Base-by-base conservation (phyloP, 73 alveolate species). In the Paramecium biaurelia region DNA sequence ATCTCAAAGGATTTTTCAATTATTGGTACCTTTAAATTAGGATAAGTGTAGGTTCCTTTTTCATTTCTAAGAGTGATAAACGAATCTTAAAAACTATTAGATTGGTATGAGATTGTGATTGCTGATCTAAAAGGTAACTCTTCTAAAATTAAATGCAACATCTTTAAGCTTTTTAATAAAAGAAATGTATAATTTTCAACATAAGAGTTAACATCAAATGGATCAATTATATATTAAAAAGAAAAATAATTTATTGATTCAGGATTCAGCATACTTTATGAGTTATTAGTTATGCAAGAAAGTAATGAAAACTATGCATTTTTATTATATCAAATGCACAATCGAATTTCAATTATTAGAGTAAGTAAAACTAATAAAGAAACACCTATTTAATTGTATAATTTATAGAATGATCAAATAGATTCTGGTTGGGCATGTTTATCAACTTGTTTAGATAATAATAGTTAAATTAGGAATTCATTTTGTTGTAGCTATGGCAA, bases 391-490 rank as follows among this genome's bases (percentile, higher is more conserved):
- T 4, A 30, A 63, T 32, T 63, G 8, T 63, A 63, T 63, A 63
- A 63, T 63, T 63, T 63, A 32, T 63, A 63, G 84, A 63, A 63
- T 24, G 84, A 63, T 32, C 49, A 24, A 10, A 26, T 63, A 11
- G 84, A 63, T 63, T 5, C 84, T 63, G 84, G 84, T 30, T 63
- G 84, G 84, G 84, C 84, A 11, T 63, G 84, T 63, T 9, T 63
- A 63, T 26, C 49, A 32, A 63, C 41, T 63, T 63, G 84, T n/a
- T 63, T 63, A 20, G 84, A 63, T 26, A 10, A 20, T 7, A 32
- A 7, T 63, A 41, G 47, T 32, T 30, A 63, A 63, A 26, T 63
- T 12, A 63, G 45, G 12, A 26, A 32, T 63, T 26, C 84, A 30
- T 26, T 63, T 63, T 63, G 84, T 24, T 63, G 84, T 63, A 63